Base-by-base conservation (phyloP, 192 early-diverging fungal genomes). In the Thamnidium elegans region DNA sequence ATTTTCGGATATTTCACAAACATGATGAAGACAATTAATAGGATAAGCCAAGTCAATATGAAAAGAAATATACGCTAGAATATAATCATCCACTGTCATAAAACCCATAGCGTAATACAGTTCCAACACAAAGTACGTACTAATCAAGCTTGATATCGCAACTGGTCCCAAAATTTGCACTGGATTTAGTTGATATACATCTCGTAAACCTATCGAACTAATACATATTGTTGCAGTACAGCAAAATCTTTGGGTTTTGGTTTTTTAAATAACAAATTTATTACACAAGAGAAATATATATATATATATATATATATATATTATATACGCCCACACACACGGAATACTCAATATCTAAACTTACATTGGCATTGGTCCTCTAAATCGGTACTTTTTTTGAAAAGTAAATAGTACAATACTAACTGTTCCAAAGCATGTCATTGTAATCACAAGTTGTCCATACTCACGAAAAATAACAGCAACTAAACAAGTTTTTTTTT, bases 41-140 rank as follows among this genome's bases (percentile, higher is more conserved):
- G 70, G 70, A 36, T 72, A 72, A 8, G 58, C 70, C 34, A 66
- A 48, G n/a, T 72, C 65, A 17, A 72, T 50, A 58, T 72, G 65
- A 23, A 72, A 66, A 7, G 59, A 62, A 4, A 66, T 50, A 44
- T 62, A 66, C 7, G 63, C 65, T 8, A 72, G 17, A 3, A 72
- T 55, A 19, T 31, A 67, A 34, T 72, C 70, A 62, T 66, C 60
- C 19, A 45, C 26, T 21, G 54, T 72, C 43, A 72, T 43, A 7
- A 58, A n/a, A 5, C 60, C 48, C 45, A 46, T 53, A 31, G 50
- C 52, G 39, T 72, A 72, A 42, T 72, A 72, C 7, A 72, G 17
- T 30, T 72, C 70, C 11, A 72, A 30, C 5, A 66, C 44, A 9
- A 72, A 47, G 58, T 72, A 72, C 6, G 50, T 60, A 26, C 64